These are phyloP conservation scores for Anastatica hierochuntica DNA, from an alignment of 345 rosid species.

Conservation along the genomic window DNA sequence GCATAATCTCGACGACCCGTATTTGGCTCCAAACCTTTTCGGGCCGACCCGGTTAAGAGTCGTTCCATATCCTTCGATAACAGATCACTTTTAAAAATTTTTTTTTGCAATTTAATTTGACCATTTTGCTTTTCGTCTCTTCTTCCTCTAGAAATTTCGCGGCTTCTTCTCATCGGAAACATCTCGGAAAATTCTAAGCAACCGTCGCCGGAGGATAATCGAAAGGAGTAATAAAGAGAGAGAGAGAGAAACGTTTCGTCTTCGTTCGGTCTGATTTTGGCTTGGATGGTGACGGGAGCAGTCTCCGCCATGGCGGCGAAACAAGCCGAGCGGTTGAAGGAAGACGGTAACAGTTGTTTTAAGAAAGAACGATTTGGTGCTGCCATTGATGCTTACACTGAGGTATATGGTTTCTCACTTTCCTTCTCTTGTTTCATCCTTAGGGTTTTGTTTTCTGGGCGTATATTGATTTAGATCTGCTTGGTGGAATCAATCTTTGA, in stretches of 20 bases:
- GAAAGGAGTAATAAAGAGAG: not conserved
- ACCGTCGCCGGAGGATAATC: not conserved
- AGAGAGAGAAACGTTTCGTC: not conserved
- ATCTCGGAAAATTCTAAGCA: not conserved
- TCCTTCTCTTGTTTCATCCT: not conserved
- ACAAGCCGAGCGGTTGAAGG: conserved; percentile 63
- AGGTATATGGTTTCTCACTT: conserved; percentile 28
- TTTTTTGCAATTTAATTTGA: too few species aligned
- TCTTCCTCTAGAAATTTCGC: conserved; percentile 15
- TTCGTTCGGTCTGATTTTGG: not conserved
- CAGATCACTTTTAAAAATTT: not conserved
- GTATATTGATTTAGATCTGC: conserved; percentile 1
- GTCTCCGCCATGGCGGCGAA: conserved; percentile 31
- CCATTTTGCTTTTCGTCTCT: not conserved
- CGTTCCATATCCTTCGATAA: not conserved
- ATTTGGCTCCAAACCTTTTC: not conserved
- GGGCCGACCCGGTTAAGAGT: conserved; percentile 14
- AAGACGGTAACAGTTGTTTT: conserved; percentile 55
- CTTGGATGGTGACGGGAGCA: conserved; percentile 29
- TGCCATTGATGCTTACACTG: conserved; percentile 89
- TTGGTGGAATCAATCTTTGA: not conserved
- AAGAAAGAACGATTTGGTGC: conserved; percentile 61
- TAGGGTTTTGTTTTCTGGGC: conserved; percentile 5
- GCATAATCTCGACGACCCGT: not conserved
- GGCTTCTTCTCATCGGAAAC: conserved; percentile 13